Evolutionary conservation across 2,329 filamentous ascomycete genomes (phyloP).

Genomic region (Tympanopsis confertula): DNA sequence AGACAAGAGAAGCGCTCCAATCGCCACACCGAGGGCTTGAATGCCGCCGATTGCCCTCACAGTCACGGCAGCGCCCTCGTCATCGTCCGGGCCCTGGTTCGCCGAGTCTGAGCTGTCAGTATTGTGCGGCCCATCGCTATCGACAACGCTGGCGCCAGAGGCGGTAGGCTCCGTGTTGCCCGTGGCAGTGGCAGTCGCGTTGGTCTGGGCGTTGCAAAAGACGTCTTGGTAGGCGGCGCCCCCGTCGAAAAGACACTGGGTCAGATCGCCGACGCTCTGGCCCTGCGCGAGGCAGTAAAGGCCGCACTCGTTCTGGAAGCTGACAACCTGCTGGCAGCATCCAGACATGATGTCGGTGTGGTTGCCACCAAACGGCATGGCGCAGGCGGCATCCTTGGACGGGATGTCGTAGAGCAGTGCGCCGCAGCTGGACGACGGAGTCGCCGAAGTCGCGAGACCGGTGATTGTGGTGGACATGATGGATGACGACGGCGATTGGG

Average conservation of each 20-base stretch:
- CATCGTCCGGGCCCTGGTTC: conserved; percentile 3
- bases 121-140: too few relatives aligned
- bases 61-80: conserved; percentile 4
- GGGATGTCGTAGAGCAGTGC: conserved; percentile 27
- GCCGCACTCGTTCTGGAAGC: conserved; percentile 33
- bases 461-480: conserved; percentile 12
- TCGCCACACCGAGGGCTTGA: conserved; percentile 17
- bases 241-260: conserved; percentile 23
- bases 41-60: conserved; percentile 8
- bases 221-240: conserved; percentile 22
- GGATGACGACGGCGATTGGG: too few relatives aligned
- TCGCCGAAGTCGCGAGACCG: conserved; percentile 8
- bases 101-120: conserved; percentile 13
- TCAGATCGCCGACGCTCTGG: conserved; percentile 21
- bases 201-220: conserved; percentile 28
- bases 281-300: conserved; percentile 34
- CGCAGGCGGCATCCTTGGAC: conserved; percentile 29
- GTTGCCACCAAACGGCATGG: conserved; percentile 23
- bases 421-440: conserved; percentile 10
- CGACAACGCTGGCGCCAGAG: too few relatives aligned
- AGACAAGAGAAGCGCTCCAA: conserved; percentile 23
- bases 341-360: conserved; percentile 26
- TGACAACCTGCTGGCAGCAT: conserved; percentile 31
- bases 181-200: conserved; percentile 25
- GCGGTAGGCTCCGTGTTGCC: too few relatives aligned